Evolutionary conservation across 139 green algal genomes (phyloP).

Genomic region (Ettlia oleoabundans): DNA sequence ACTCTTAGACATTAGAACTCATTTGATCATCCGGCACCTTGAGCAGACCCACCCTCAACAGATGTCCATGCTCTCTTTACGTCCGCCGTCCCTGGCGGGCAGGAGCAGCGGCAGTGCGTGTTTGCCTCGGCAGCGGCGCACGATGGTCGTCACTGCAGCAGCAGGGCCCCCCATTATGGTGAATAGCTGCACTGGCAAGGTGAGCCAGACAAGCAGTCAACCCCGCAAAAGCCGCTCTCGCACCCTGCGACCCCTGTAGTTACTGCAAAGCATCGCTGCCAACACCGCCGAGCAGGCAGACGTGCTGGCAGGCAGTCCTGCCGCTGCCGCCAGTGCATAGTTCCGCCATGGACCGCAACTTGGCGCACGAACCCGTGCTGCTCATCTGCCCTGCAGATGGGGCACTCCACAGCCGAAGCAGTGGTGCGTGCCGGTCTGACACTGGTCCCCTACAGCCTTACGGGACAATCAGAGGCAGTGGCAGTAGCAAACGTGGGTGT

Average conservation of each 20-base stretch:
- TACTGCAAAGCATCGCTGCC: no score
- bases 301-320: no score
- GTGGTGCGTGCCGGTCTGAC: slow-evolving; percentile 76
- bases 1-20: neutral
- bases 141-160: slow-evolving; percentile 3
- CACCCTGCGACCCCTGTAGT: no score
- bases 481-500: slow-evolving; percentile 72
- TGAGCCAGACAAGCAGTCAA: no score
- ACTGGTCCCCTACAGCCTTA: slow-evolving; percentile 88
- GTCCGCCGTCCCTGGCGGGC: neutral
- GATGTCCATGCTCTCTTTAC: neutral
- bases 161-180: slow-evolving; percentile 70
- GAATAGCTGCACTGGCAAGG: slow-evolving; percentile 89
- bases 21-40: neutral
- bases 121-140: neutral
- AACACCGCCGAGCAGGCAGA: no score
- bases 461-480: slow-evolving; percentile 57
- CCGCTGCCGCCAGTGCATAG: no score
- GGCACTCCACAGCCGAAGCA: slow-evolving; percentile 84
- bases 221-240: no score
- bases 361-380: neutral
- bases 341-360: no score
- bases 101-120: neutral
- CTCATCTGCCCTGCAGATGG: slow-evolving; percentile 75
- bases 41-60: neutral